phyloP scores from a whole-genome alignment of 345 rosid genomes.

The Eutrema heterophyllum region DNA sequence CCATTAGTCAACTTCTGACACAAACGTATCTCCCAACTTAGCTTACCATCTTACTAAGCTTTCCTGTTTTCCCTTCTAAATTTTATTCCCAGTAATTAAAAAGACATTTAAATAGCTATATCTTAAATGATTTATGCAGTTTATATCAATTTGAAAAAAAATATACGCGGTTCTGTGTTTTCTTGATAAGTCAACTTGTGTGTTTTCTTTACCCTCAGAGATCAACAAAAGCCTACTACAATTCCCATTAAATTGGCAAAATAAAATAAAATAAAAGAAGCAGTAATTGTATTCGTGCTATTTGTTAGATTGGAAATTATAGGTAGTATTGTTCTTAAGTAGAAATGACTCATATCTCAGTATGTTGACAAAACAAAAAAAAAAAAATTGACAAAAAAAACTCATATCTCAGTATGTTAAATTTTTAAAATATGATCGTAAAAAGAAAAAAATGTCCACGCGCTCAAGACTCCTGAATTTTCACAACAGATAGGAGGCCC shows the following conservation, averaged over 20 bases:
- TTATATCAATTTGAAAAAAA: neutral
- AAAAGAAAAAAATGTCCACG: no score
- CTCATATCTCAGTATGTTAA: no score
- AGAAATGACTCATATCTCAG: no score
- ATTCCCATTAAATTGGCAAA: neutral
- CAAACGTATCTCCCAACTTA: conserved; percentile 27
- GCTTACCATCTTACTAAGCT: conserved; percentile 15
- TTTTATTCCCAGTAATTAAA: neutral
- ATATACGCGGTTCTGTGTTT: neutral
- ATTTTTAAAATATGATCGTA: no score
- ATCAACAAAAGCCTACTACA: neutral
- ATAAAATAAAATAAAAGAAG: no score
- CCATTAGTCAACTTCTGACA: conserved; percentile 25
- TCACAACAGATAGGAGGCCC: no score
- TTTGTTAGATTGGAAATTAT: no score
- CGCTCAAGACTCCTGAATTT: no score
- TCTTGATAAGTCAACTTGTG: neutral
- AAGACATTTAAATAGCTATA: neutral
- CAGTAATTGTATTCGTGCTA: neutral
- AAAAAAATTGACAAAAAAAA: no score
- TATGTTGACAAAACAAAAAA: no score
- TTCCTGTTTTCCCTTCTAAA: neutral
- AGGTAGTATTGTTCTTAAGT: no score
- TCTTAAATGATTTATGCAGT: neutral
- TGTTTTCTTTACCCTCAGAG: neutral